Evolutionary conservation across 306 rosid species (phyloP), one percentile per base, ranked within the genome.

Genomic region (Ammopiptanthus mongolicus): DNA sequence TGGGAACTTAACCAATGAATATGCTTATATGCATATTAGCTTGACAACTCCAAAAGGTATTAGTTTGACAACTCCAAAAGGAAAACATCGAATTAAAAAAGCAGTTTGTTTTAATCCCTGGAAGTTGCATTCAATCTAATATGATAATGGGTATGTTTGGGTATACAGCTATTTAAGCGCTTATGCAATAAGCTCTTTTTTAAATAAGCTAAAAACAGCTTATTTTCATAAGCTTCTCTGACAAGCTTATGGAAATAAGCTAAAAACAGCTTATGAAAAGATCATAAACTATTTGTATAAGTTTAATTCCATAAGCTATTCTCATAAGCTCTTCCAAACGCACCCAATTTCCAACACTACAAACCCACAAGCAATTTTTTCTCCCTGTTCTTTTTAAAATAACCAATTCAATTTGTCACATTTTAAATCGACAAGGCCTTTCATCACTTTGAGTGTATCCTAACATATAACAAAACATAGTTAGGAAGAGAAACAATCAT

Each of bases 291-390:
- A n/a, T n/a, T n/a, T n/a, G n/a, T n/a, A n/a, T n/a, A n/a, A n/a
- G n/a, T n/a, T n/a, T n/a, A n/a, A n/a, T n/a, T n/a, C n/a, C n/a
- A n/a, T n/a, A n/a, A n/a, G n/a, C n/a, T n/a, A n/a, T n/a, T n/a
- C n/a, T n/a, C n/a, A n/a, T n/a, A n/a, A n/a, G n/a, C n/a, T n/a
- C n/a, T n/a, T n/a, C n/a, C n/a, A n/a, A n/a, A n/a, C n/a, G n/a
- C n/a, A n/a, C n/a, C n/a, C n/a, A n/a, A 55, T 65, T 57, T 22
- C 65, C 65, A 65, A 50, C 37, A 41, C 36, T 18, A 28, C 21
- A 36, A 77, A 80, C 44, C 55, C n/a, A 59, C 3, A 10, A 65
- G 10, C 18, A 73, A 8, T 31, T 19, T 18, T 68, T 77, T 78
- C 29, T 58, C 47, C 74, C 28, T 2, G 28, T 33, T 57, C 14